phyloP scores from a whole-genome alignment of 2,329 filamentous ascomycete species.

The Aspergillus fumigatus region DNA sequence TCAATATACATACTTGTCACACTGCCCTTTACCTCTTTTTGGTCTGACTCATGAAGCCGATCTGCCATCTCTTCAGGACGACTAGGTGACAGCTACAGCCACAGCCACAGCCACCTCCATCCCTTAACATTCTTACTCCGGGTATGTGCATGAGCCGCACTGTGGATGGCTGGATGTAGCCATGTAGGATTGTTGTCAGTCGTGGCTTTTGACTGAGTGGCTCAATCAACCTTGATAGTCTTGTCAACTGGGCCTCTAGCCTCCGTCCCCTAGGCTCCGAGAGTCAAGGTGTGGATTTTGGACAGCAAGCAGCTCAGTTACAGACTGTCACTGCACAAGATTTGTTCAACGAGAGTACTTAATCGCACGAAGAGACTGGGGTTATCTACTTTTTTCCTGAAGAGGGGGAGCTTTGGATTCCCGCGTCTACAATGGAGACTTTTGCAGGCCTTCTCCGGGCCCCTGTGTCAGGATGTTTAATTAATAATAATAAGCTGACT shows the following conservation, averaged over 20 bases:
- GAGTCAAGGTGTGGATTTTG: background rate
- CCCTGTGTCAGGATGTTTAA: background rate
- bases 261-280: too few relatives aligned
- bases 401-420: background rate
- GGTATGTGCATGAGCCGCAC: background rate
- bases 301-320: background rate
- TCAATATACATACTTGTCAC: background rate
- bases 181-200: background rate
- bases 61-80: background rate
- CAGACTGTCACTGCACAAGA: background rate
- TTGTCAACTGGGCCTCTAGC: background rate
- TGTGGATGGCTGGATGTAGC: background rate
- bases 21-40: background rate
- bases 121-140: too few relatives aligned
- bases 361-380: background rate
- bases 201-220: background rate
- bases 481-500: background rate
- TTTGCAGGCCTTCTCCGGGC: background rate
- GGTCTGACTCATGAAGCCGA: background rate
- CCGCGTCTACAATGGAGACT: background rate
- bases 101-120: background rate
- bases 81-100: background rate
- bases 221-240: background rate
- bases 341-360: background rate
- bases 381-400: background rate